phyloP scores from a whole-genome alignment of 257 asterid species.

The Jacaranda copaia region DNA sequence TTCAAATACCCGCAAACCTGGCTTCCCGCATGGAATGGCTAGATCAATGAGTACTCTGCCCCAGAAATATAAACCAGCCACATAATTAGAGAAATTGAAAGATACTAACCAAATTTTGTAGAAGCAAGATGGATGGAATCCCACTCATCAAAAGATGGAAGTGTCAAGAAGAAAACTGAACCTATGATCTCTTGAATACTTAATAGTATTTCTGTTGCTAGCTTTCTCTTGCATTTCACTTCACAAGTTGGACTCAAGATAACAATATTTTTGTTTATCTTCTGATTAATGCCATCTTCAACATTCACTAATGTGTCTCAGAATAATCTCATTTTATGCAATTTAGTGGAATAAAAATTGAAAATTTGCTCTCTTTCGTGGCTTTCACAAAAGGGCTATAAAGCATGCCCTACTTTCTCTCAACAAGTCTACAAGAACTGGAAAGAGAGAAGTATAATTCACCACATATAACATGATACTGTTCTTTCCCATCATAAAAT shows the following conservation, averaged over 20 bases:
- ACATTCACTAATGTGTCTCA: not conserved
- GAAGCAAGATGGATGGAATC: conserved; percentile 9
- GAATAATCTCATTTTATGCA: conserved; percentile 20
- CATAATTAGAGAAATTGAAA: conserved; percentile 29
- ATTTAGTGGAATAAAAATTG: conserved; percentile 12
- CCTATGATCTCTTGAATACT: conserved; percentile 12
- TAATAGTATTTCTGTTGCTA: conserved; percentile 2
- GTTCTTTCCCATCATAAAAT: conserved; percentile 14
- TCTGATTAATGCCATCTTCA: not conserved
- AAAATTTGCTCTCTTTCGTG: not conserved
- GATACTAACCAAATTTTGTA: not conserved
- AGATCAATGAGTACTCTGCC: conserved; percentile 83
- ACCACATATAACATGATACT: conserved; percentile 7
- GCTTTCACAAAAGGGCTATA: conserved; percentile 12
- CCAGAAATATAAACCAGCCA: conserved; percentile 38
- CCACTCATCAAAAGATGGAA: conserved; percentile 12
- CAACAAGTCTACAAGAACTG: not conserved
- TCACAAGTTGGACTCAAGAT: conserved; percentile 16
- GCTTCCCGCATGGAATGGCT: conserved; percentile 87
- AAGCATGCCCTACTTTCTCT: conserved; percentile 1
- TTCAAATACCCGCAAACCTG: conserved; percentile 83
- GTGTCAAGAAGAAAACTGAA: not conserved
- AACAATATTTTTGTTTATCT: not conserved
- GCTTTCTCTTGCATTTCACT: conserved; percentile 24
- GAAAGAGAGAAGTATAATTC: not conserved